A percentile compares a stretch with the other conserved stretches of the same genome.
Conservation (phyloP, 2,329 filamentous ascomycete genomes). For the Verticillium longisporum region DNA sequence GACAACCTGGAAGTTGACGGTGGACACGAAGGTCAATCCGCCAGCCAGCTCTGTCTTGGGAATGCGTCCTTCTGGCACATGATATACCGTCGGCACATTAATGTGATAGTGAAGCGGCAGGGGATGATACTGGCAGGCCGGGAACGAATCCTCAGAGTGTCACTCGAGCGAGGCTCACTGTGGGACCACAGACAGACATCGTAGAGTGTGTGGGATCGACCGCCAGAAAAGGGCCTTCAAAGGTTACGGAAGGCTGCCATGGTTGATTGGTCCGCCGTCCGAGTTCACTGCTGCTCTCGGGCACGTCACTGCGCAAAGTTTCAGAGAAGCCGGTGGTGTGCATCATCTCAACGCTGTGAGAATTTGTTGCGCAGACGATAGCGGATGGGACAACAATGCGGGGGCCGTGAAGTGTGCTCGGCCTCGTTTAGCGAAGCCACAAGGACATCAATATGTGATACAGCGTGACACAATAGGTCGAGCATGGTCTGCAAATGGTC, state of each 20-base stretch:
- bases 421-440: neutral
- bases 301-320: neutral
- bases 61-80: no score
- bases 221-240: neutral
- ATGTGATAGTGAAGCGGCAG: no score
- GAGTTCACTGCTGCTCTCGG: neutral
- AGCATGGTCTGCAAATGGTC: neutral
- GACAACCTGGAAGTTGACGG: neutral
- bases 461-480: conserved; percentile 10
- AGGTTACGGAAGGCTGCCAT: neutral
- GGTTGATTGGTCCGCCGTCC: neutral
- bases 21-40: no score
- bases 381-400: neutral
- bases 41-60: no score
- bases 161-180: neutral
- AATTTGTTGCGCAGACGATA: neutral
- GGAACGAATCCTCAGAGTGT: no score
- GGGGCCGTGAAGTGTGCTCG: conserved; percentile 3
- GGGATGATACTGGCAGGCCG: no score
- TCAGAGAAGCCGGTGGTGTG: neutral
- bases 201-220: neutral
- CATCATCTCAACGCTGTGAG: neutral
- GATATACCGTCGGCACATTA: no score
- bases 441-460: conserved; percentile 3
- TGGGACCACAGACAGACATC: neutral